A percentile compares a stretch with the other conserved stretches of the same genome.
phyloP scores from a whole-genome alignment of 306 rosid genomes.

The Vigna radiata region DNA sequence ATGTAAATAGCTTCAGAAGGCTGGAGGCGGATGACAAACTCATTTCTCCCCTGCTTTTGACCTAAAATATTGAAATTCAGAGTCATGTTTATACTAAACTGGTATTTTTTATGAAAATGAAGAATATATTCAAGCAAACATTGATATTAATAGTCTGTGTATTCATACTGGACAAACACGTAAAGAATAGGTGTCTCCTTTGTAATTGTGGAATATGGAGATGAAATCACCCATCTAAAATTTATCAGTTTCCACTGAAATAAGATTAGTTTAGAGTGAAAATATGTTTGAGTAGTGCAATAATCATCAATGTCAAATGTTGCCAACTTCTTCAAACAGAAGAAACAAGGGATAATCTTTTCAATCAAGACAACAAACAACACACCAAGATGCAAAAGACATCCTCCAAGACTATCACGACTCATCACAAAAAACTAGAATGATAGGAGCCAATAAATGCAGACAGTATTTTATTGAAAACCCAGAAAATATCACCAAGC shows the following conservation, averaged over 20 bases:
- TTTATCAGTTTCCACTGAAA: neutral
- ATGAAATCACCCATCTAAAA: neutral
- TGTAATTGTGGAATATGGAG: slow-evolving; percentile 4
- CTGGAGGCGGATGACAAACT: slow-evolving; percentile 85
- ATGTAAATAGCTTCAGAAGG: slow-evolving; percentile 90
- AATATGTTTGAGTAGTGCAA: slow-evolving; percentile 9
- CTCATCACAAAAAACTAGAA: neutral
- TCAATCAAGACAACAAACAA: neutral
- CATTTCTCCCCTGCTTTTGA: slow-evolving; percentile 84
- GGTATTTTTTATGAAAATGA: slow-evolving; percentile 11
- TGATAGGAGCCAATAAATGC: neutral
- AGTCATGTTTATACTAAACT: slow-evolving; percentile 9
- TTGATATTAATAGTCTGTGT: slow-evolving; percentile 8
- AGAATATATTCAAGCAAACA: slow-evolving; percentile 2
- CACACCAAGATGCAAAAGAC: neutral
- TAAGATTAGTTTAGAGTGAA: neutral
- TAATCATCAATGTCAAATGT: neutral
- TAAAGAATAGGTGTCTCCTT: slow-evolving; percentile 19
- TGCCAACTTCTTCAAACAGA: neutral
- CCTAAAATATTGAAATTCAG: slow-evolving; percentile 54
- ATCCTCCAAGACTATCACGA: neutral
- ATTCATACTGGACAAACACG: slow-evolving; percentile 14
- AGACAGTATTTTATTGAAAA: neutral
- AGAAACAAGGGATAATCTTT: neutral
- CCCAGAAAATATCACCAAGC: neutral